Base-by-base conservation (phyloP, 2,329 filamentous ascomycete genomes). In the Fusarium robinianum region DNA sequence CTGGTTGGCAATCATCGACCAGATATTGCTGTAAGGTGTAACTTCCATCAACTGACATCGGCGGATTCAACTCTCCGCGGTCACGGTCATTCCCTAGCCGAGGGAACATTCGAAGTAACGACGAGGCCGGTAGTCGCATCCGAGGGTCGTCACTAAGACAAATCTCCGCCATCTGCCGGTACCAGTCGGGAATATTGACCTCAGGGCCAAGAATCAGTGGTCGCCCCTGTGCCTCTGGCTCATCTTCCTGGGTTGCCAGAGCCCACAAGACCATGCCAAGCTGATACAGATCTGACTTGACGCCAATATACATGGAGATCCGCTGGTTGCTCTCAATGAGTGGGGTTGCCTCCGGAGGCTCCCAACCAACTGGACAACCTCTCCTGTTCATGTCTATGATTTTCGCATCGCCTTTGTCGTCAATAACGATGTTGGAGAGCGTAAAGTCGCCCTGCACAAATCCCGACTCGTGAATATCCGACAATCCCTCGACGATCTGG, bases 381-480 rank as follows among this genome's bases (percentile, higher is more conserved):
- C 94, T 80, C 41, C 94, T 81, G 71, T 99, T 99, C 72, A 99
- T 96, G 68, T 99, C 94, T 63, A 99, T 99, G 56, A 99, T 97
- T 62, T 95, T 92, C 7, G 92, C 94, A 62, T 96, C 80, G 63
- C 90, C 85, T 29, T 87, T 71, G 9, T 79, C 77, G 66, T 97
- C 90, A 61, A 99, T 87, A 49, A 99, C 94, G 54, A 99, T 95
- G 64, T 99, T 99, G 5, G 91, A 96, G 18, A 99, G 76, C 0
- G 94, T 99, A 55, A 99, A 96, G 64, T 99, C 94, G 16, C 94
- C 94, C 64, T 99, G 94, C 8, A 99, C 94, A 66, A 95, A 97
- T 5, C 94, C 94, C 15, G 89, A 85, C 67, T 97, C 92, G 62
- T 99, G 94, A 19, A 99, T 92, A 60, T 96, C 90, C 1, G 88